Evolutionary conservation across 2,329 filamentous ascomycete species (phyloP).

Genomic region (Triangularia verruculosa): DNA sequence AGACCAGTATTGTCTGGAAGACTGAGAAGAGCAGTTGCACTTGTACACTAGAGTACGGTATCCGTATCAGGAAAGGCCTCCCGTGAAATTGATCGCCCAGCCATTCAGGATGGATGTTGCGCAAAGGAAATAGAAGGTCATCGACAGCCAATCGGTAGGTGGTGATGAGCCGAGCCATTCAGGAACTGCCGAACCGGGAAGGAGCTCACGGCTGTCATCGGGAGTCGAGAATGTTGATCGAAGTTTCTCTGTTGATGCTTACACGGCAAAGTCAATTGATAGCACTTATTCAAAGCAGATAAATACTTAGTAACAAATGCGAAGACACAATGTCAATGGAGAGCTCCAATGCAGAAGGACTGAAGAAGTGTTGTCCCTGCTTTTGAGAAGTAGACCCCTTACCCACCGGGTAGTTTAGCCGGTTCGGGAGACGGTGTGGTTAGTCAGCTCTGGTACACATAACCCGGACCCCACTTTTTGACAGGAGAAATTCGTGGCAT

Average conservation of each 20-base stretch:
- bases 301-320: too few species aligned
- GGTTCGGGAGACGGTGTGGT: not conserved
- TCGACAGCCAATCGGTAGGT: not conserved
- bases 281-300: too few species aligned
- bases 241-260: not conserved
- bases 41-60: too few species aligned
- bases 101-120: too few species aligned
- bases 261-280: not conserved
- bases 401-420: slow-evolving; percentile 5
- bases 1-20: too few species aligned
- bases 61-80: too few species aligned
- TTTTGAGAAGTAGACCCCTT: slow-evolving; percentile 1
- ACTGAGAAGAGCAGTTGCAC: too few species aligned
- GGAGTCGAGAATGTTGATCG: not conserved
- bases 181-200: not conserved
- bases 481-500: slow-evolving; percentile 1
- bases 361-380: too few species aligned
- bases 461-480: not conserved
- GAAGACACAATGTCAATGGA: too few species aligned
- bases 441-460: not conserved
- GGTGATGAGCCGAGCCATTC: not conserved
- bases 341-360: not conserved
- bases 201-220: not conserved
- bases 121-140: not conserved
- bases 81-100: not conserved